Conservation (phyloP, 306 rosid species). For the Fragaria iinumae region DNA sequence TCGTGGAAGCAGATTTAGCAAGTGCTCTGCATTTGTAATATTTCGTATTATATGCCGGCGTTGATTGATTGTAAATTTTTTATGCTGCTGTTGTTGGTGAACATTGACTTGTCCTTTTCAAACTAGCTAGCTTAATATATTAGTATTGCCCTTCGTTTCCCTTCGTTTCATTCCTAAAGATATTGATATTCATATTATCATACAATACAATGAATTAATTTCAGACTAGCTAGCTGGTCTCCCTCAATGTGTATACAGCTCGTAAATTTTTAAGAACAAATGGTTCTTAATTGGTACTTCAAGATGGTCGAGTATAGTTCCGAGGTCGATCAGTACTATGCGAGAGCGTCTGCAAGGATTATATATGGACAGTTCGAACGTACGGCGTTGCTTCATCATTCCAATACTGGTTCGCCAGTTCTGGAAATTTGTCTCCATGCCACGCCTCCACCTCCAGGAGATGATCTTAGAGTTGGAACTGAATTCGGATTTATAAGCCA, state of each 20-base stretch:
- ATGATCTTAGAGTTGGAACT: neutral
- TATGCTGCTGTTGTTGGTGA: neutral
- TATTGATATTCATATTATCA: too few relatives aligned
- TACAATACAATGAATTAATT: too few relatives aligned
- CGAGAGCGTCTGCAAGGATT: neutral
- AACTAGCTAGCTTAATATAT: neutral
- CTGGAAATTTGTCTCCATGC: neutral
- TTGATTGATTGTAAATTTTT: neutral
- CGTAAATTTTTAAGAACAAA: too few relatives aligned
- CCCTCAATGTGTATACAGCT: too few relatives aligned
- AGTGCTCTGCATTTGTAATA: constrained; percentile 5
- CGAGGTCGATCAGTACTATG: neutral
- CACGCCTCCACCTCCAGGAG: neutral
- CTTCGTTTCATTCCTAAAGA: too few relatives aligned
- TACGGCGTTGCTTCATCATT: neutral
- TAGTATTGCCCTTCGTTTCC: neutral
- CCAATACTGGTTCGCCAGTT: neutral
- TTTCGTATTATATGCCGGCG: neutral
- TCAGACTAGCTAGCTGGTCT: too few relatives aligned
- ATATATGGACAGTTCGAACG: neutral
- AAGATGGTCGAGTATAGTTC: too few relatives aligned
- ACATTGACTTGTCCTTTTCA: neutral
- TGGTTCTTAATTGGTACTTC: too few relatives aligned
- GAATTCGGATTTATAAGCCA: neutral
- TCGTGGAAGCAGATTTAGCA: neutral